Conservation (phyloP, 139 green algal genomes). For the Chlamydomonas urium region DNA sequence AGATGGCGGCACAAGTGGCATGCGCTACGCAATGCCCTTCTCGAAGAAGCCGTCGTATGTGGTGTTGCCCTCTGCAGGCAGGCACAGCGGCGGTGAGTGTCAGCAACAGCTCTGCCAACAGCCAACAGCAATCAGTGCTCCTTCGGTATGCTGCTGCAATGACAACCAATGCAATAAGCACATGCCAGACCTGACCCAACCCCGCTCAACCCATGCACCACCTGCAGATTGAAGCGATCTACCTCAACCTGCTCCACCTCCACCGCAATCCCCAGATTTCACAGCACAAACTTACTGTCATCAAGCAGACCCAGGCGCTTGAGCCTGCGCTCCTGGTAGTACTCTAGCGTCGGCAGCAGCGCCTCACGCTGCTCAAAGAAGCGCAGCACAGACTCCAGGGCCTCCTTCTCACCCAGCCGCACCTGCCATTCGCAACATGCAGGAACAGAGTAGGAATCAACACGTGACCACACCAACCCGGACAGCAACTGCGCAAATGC, state of each 20-base stretch:
- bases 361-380: conserved; percentile 67
- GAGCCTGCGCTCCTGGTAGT: conserved; percentile 80
- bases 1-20: no score
- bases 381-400: conserved; percentile 55
- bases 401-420: conserved; percentile 74
- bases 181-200: background rate
- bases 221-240: background rate
- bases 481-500: no score
- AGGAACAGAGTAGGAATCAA: background rate
- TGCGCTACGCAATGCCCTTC: conserved; percentile 41
- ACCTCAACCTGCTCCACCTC: background rate
- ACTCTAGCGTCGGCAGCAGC: conserved; percentile 58
- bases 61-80: conserved; percentile 44
- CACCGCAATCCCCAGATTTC: background rate
- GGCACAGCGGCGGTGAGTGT: no score
- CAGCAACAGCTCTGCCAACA: no score
- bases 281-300: conserved; percentile 44
- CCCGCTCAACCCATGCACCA: background rate
- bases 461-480: background rate
- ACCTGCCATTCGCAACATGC: conserved; percentile 34
- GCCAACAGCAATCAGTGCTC: no score
- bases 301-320: conserved; percentile 81
- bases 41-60: conserved; percentile 75
- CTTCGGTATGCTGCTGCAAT: no score
- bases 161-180: background rate